A percentile compares a stretch with the other conserved stretches of the same genome.
Conservation (phyloP, 2,329 filamentous ascomycete genomes). For the Aurifilum marmelostoma region DNA sequence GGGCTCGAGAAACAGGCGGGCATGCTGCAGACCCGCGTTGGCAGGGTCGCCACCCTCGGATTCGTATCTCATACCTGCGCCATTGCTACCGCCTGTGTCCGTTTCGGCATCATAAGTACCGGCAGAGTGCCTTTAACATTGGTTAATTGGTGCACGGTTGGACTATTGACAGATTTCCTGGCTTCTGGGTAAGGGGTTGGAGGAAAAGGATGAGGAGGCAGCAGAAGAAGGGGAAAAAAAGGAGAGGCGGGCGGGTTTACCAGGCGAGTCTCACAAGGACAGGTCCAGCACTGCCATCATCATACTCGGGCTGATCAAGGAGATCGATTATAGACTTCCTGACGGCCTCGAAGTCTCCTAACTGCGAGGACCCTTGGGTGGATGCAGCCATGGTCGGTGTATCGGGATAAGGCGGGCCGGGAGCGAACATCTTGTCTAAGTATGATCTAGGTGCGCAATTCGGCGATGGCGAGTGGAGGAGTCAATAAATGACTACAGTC, state of each 20-base stretch:
- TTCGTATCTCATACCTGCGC: constrained; percentile 69
- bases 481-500: background rate
- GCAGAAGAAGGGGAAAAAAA: background rate
- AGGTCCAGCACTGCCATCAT: constrained; percentile 66
- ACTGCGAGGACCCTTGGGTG: background rate
- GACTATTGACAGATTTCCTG: too few species aligned
- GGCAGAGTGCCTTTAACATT: constrained; percentile 56
- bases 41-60: constrained; percentile 66
- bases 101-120: constrained; percentile 63
- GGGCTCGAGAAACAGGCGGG: constrained; percentile 65
- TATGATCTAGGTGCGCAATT: background rate
- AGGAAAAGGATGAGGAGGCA: background rate
- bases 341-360: constrained; percentile 66
- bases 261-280: constrained; percentile 67
- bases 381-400: constrained; percentile 15
- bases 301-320: constrained; percentile 63
- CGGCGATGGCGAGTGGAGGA: background rate
- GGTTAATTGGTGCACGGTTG: constrained; percentile 10
- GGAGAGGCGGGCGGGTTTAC: constrained; percentile 40
- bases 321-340: constrained; percentile 56
- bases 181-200: background rate
- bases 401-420: background rate
- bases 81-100: constrained; percentile 66
- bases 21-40: constrained; percentile 67
- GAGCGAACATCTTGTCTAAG: background rate